Percentiles rank a stretch among this genome's conserved stretches.
Conservation (phyloP, 306 rosid genomes). For the Astragalus membranaceus region DNA sequence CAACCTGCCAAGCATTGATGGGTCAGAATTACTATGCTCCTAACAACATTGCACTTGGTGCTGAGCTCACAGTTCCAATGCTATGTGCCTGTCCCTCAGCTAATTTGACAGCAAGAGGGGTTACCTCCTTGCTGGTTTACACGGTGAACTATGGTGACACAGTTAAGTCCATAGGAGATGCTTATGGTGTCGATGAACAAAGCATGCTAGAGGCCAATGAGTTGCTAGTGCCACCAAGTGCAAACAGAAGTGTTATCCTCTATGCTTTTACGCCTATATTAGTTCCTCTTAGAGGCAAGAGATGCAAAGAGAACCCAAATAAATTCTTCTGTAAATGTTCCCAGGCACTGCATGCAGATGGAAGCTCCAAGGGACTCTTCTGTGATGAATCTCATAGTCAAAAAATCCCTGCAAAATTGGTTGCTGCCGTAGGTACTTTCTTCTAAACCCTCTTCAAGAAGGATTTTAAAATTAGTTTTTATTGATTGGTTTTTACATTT, state of each 20-base stretch:
- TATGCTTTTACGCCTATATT: conserved; percentile 22
- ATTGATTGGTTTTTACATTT: not conserved
- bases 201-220: conserved; percentile 36
- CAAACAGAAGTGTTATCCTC: conserved; percentile 9
- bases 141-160: conserved; percentile 24
- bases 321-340: conserved; percentile 38
- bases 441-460: conserved; percentile 6
- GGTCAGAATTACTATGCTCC: conserved; percentile 45
- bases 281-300: conserved; percentile 38
- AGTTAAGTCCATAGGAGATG: conserved; percentile 26
- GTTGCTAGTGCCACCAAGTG: conserved; percentile 3
- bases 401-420: conserved; percentile 23
- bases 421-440: conserved; percentile 27
- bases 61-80: conserved; percentile 32
- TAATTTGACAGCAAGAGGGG: conserved; percentile 32
- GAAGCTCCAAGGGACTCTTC: not conserved
- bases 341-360: not conserved
- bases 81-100: conserved; percentile 43
- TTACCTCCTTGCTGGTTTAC: conserved; percentile 31
- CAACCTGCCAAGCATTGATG: conserved; percentile 46
- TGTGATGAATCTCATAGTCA: conserved; percentile 9
- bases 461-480: not conserved
- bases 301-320: conserved; percentile 27
- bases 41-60: conserved; percentile 13
- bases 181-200: conserved; percentile 28